A percentile compares a stretch with the other conserved stretches of the same genome.
Evolutionary conservation across 192 early-diverging fungal species (phyloP).

Genomic region (Entrophospora sp.): DNA sequence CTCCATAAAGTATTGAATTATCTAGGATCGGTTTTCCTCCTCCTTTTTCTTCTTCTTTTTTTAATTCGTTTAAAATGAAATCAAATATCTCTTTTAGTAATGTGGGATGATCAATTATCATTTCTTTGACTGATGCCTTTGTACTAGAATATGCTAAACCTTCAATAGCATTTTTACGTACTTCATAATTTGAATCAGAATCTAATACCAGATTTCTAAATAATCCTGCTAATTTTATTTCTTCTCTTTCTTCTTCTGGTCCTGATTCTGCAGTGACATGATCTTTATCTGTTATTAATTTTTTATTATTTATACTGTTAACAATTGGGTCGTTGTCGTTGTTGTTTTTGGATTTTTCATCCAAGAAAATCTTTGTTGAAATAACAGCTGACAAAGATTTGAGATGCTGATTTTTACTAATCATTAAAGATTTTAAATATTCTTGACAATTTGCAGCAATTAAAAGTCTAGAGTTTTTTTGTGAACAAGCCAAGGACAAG

Average conservation of each 20-base stretch:
- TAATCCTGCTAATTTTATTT: conserved; percentile 35
- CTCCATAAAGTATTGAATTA: conserved; percentile 58
- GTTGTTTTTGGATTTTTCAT: conserved; percentile 24
- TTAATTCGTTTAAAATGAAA: too few species aligned
- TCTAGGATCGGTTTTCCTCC: conserved; percentile 31
- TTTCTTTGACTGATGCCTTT: conserved; percentile 58
- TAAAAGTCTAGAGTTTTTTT: conserved; percentile 49
- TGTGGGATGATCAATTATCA: conserved; percentile 44
- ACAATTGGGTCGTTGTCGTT: conserved; percentile 27
- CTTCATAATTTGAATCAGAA: conserved; percentile 21
- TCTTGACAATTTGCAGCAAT: conserved; percentile 42
- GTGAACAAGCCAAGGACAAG: conserved; percentile 48
- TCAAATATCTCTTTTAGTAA: conserved; percentile 53
- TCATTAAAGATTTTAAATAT: conserved; percentile 40
- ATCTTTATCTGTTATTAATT: too few species aligned
- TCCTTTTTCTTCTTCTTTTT: conserved; percentile 32
- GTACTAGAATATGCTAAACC: conserved; percentile 76
- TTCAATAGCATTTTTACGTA: conserved; percentile 58
- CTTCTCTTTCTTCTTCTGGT: conserved; percentile 22
- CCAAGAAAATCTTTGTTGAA: conserved; percentile 52
- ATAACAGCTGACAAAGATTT: conserved; percentile 49
- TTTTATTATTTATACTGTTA: too few species aligned
- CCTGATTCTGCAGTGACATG: too few species aligned
- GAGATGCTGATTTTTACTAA: conserved; percentile 34
- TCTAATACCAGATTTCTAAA: conserved; percentile 48